Conservation (phyloP, 208 protist species). For the Zelonia costaricensis region DNA sequence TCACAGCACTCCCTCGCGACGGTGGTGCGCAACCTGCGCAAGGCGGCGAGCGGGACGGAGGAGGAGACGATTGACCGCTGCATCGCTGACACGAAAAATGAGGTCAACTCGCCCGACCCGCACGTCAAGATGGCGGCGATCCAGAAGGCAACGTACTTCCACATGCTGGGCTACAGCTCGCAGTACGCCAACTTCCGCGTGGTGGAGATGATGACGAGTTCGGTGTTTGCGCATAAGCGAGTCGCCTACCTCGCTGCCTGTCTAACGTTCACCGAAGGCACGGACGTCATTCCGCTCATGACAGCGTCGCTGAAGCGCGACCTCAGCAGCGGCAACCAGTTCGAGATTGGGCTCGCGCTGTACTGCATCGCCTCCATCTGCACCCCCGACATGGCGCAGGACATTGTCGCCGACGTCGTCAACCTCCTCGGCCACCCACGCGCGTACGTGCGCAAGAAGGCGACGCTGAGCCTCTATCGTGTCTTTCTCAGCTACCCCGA, state of each 20-base stretch:
- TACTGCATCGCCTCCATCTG: conserved; percentile 97
- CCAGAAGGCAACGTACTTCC: conserved; percentile 98
- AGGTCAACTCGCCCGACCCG: conserved; percentile 88
- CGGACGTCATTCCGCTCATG: conserved; percentile 96
- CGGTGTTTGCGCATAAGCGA: conserved; percentile 84
- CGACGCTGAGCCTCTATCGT: conserved; percentile 96
- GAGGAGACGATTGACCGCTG: conserved; percentile 90
- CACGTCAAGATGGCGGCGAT: conserved; percentile 94
- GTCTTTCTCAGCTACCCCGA: conserved; percentile 98
- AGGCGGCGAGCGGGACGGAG: conserved; percentile 85
- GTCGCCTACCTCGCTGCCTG: conserved; percentile 95
- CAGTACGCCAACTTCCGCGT: conserved; percentile 96
- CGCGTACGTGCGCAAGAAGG: conserved; percentile 96
- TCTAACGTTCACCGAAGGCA: conserved; percentile 94
- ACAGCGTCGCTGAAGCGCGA: conserved; percentile 98
- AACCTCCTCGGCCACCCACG: conserved; percentile 89
- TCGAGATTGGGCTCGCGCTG: conserved; percentile 95
- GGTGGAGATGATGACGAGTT: conserved; percentile 96
- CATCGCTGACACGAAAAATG: conserved; percentile 95
- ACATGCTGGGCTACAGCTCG: conserved; percentile 98
- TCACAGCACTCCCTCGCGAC: conserved; percentile 92
- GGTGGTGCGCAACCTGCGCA: conserved; percentile 95
- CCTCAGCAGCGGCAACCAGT: conserved; percentile 93
- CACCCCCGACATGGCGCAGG: conserved; percentile 95
- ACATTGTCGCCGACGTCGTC: conserved; percentile 96